Evolutionary conservation across 2,329 filamentous ascomycete species (phyloP).

Genomic region (Sclerotinia nivalis): DNA sequence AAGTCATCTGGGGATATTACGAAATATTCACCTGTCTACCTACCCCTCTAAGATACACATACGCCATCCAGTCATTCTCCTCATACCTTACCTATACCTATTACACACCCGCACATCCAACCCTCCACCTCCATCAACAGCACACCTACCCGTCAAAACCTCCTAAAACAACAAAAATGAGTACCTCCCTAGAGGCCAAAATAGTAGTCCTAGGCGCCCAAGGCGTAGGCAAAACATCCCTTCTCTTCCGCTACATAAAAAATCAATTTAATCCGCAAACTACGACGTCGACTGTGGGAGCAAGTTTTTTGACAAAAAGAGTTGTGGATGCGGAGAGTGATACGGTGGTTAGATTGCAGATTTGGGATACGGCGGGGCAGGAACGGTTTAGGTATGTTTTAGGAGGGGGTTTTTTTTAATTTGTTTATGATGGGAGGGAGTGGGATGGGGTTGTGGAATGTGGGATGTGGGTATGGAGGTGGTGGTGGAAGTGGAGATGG

Average conservation of each 20-base stretch:
- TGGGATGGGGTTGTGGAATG: no score
- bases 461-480: not conserved
- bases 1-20: not conserved
- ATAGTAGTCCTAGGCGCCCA: conserved; percentile 80
- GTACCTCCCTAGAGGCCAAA: conserved; percentile 69
- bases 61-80: not conserved
- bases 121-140: not conserved
- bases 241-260: conserved; percentile 66
- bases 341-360: conserved; percentile 85
- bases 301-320: conserved; percentile 77
- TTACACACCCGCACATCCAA: not conserved
- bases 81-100: not conserved
- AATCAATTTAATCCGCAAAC: conserved; percentile 41
- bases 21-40: conserved; percentile 1
- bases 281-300: conserved; percentile 67
- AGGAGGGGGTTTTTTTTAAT: not conserved
- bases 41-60: not conserved
- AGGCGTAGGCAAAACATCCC: conserved; percentile 76
- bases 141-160: not conserved
- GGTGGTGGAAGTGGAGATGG: not conserved
- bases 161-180: not conserved
- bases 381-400: conserved; percentile 72
- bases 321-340: conserved; percentile 82
- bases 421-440: not conserved
- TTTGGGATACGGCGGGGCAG: conserved; percentile 96